These are phyloP conservation scores for Erythrobasidium hasegawianum DNA, from an alignment of 1,284 basidiomycete genomes.

Conservation along the genomic window DNA sequence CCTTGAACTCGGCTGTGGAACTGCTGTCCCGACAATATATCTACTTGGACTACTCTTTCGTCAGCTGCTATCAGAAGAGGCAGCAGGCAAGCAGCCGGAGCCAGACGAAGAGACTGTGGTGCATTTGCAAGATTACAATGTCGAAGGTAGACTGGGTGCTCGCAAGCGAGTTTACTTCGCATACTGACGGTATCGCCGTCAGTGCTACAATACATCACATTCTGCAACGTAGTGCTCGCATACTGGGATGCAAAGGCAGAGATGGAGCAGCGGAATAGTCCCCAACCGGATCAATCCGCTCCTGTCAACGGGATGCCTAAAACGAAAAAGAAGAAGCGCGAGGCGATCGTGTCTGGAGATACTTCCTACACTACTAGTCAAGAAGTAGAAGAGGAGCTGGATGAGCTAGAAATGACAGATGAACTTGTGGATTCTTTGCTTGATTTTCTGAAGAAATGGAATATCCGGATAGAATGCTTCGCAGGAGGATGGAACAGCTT, in stretches of 20 bases:
- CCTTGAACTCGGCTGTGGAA: slow-evolving; percentile 88
- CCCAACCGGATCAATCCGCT: not conserved
- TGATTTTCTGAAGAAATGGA: slow-evolving; percentile 55
- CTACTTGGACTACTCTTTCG: slow-evolving; percentile 63
- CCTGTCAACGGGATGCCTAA: slow-evolving; percentile 8
- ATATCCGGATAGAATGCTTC: slow-evolving; percentile 69
- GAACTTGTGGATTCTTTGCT: slow-evolving; percentile 65
- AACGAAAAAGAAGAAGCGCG: slow-evolving; percentile 3
- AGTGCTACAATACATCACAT: slow-evolving; percentile 55
- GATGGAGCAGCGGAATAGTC: no score
- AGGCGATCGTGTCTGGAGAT: slow-evolving; percentile 15
- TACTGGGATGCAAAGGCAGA: slow-evolving; percentile 53
- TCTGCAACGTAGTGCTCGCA: slow-evolving; percentile 80
- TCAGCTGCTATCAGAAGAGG: slow-evolving; percentile 39
- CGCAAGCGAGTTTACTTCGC: no score
- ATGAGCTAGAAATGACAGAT: slow-evolving; percentile 61
- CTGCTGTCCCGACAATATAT: slow-evolving; percentile 75
- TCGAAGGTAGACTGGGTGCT: slow-evolving; percentile 42
- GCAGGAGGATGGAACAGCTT: slow-evolving; percentile 74
- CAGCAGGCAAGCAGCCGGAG: not conserved
- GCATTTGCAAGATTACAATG: slow-evolving; percentile 93
- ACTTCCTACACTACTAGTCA: slow-evolving; percentile 20
- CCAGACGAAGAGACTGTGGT: slow-evolving; percentile 55
- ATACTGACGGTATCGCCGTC: no score
- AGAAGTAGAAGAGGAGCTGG: slow-evolving; percentile 46